phyloP scores from a whole-genome alignment of 345 rosid species.

The Populus euphratica region DNA sequence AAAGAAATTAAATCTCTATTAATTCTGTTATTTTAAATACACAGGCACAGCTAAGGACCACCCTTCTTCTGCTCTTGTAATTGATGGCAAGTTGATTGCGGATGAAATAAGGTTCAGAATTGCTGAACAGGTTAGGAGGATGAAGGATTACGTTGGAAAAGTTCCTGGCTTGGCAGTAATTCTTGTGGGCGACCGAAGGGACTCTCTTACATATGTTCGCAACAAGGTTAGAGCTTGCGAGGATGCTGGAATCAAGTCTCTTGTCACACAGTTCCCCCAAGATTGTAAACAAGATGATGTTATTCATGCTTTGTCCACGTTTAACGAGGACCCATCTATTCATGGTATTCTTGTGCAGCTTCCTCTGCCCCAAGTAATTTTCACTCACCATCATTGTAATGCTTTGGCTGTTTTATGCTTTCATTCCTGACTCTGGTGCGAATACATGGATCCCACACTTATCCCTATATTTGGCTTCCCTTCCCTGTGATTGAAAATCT shows the following conservation, averaged over 20 bases:
- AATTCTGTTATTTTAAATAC: conserved; percentile 19
- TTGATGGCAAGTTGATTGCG: conserved; percentile 76
- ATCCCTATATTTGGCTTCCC: no score
- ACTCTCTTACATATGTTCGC: conserved; percentile 72
- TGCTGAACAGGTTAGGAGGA: conserved; percentile 56
- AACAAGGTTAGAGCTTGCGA: conserved; percentile 83
- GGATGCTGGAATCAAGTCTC: conserved; percentile 80
- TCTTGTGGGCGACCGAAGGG: conserved; percentile 72
- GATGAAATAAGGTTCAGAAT: conserved; percentile 65
- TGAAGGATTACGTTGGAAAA: conserved; percentile 60
- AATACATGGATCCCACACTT: neutral
- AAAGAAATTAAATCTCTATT: neutral
- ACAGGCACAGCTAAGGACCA: conserved; percentile 39
- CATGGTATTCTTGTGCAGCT: conserved; percentile 94
- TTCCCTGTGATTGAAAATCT: neutral
- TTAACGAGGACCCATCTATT: conserved; percentile 61
- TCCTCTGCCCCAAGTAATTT: conserved; percentile 83
- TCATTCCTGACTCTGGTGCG: neutral
- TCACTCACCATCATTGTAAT: conserved; percentile 3
- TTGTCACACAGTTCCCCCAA: conserved; percentile 49
- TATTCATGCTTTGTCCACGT: conserved; percentile 40
- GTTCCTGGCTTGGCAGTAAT: conserved; percentile 91
- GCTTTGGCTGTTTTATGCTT: neutral
- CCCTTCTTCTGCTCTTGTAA: conserved; percentile 41
- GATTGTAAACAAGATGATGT: conserved; percentile 56